These are phyloP conservation scores for Sutorius australiensis DNA, from an alignment of 768 basidiomycete species.

Conservation along the genomic window DNA sequence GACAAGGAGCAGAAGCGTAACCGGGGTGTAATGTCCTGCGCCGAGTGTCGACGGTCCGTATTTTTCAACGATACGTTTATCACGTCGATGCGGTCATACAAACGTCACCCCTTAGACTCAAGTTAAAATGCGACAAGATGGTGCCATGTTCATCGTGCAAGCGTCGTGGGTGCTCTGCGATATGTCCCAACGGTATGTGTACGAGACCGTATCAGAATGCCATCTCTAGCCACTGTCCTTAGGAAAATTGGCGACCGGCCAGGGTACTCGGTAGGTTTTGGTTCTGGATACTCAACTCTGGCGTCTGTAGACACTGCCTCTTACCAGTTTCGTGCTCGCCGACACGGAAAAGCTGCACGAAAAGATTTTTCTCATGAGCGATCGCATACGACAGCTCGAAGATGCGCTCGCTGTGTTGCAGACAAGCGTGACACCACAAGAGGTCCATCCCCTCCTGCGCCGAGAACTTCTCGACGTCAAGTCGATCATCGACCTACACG, in stretches of 20 bases:
- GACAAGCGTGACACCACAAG: conserved; percentile 39
- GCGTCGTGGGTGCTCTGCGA: conserved; percentile 70
- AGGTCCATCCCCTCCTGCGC: conserved; percentile 56
- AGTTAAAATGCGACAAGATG: conserved; percentile 74
- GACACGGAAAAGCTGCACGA: conserved; percentile 67
- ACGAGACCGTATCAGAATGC: neutral
- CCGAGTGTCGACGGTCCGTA: conserved; percentile 57
- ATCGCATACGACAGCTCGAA: conserved; percentile 68
- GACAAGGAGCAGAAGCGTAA: conserved; percentile 68
- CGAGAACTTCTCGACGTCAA: conserved; percentile 63
- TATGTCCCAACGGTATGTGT: conserved; percentile 61
- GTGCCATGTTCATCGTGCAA: conserved; percentile 56
- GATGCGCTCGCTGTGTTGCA: conserved; percentile 61
- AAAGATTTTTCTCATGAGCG: conserved; percentile 65
- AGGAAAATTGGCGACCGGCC: conserved; percentile 69
- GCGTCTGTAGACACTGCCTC: neutral
- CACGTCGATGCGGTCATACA: neutral
- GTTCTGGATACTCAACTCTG: neutral
- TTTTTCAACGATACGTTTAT: conserved; percentile 4
- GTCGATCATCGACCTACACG: conserved; percentile 64
- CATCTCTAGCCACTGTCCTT: neutral
- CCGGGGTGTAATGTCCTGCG: conserved; percentile 51
- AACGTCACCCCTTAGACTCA: conserved; percentile 41
- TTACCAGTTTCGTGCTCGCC: conserved; percentile 60
- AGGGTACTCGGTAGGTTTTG: conserved; percentile 62